Base-by-base conservation (phyloP, 805 yeast species). In the Schwanniomyces yamadae region DNA sequence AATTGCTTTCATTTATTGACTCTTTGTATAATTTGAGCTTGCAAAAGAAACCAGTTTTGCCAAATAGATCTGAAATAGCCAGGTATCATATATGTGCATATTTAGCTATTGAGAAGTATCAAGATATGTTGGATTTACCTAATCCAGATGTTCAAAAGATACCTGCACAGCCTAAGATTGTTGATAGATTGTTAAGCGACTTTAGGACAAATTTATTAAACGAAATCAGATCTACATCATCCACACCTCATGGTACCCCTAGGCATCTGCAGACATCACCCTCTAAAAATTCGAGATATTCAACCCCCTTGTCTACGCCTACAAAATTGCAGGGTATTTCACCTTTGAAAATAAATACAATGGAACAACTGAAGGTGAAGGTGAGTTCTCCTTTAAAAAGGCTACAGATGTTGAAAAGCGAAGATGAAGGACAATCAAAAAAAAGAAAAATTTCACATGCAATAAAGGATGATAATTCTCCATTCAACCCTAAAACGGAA, bases 81-180 rank as follows among this genome's bases (percentile, higher is more conserved):
- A 63, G 91, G 36, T 71, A 71, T 37, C 90, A 84, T 52, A 54
- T 84, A 9, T 80, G 88, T 54, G 84, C 88, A 4, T 76, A 63
- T 42, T 52, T 82, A 16, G 82, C 85, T 0, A 73, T 74, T 10
- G 79, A 78, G 39, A 67, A 68, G 42, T 68, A 74, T 28, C 60
- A 61, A 9, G 58, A 62, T 8, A 58, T 58, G 23, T 60, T 75
- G 28, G 56, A 67, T 3, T 61, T 78, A 6, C 74, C 82, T 1
- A 61, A 62, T 3, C 84, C 83, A 5, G 61, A 61, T 22, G 34
- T 64, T 23, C 71, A 68, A 31, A 71, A 69, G 42, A 72, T 84
- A 1, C 91, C 93, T 0, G 56, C 81, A 3, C 84, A 80, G 10
- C 64, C 76, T 19, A 57, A 59, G 33, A 51, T 63, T 10, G 60